phyloP scores from a whole-genome alignment of 176 grass and related monocot genomes.

The Elymus sibiricus region DNA sequence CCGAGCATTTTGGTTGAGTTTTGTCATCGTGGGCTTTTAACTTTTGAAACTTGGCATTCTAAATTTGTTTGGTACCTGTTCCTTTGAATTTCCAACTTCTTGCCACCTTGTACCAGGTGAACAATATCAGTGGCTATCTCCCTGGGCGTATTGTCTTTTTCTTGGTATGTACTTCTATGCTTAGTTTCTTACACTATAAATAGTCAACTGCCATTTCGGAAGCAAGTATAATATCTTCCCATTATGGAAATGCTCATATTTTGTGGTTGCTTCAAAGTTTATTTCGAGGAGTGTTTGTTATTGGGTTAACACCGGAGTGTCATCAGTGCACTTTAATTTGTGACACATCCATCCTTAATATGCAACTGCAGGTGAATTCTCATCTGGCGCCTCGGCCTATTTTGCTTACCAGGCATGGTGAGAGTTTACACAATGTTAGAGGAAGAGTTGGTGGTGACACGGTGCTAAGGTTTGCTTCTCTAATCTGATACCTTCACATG shows the following conservation, averaged over 20 bases:
- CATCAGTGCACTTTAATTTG: neutral
- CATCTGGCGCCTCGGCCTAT: conserved; percentile 96
- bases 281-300: neutral
- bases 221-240: neutral
- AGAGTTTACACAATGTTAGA: conserved; percentile 95
- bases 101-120: conserved; percentile 61
- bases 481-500: conserved; percentile 20
- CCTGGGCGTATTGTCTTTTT: conserved; percentile 98
- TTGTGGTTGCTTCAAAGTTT: conserved; percentile 2
- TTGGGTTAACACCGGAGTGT: neutral
- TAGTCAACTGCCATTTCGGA: neutral
- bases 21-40: neutral
- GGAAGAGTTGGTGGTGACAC: conserved; percentile 94
- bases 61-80: neutral
- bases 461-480: conserved; percentile 78
- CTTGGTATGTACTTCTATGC: conserved; percentile 59
- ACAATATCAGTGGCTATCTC: conserved; percentile 98
- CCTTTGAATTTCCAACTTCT: conserved; percentile 10
- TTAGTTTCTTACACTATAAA: neutral
- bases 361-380: conserved; percentile 82
- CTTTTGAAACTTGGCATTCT: conserved; percentile 12
- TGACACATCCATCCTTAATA: conserved; percentile 7
- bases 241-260: neutral
- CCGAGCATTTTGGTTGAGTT: neutral
- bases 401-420: conserved; percentile 94